Evolutionary conservation across 2,329 filamentous ascomycete genomes (phyloP).

Genomic region (Oidium heveae): DNA sequence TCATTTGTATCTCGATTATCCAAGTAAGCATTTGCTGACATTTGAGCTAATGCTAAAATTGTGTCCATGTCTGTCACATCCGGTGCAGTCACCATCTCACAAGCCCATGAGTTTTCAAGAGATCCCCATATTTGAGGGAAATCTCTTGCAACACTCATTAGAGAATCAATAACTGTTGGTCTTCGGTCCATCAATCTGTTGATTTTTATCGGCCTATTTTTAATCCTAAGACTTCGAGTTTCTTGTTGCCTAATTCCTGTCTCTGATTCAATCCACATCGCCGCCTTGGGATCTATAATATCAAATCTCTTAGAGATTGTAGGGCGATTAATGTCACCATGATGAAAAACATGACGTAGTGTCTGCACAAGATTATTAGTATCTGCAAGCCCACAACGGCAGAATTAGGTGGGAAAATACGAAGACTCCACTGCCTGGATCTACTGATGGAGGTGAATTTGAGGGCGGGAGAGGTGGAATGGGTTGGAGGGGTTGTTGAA

Average conservation of each 20-base stretch:
- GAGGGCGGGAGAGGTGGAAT: too few relatives aligned
- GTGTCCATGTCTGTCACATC: conserved; percentile 70
- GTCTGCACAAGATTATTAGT: conserved; percentile 25
- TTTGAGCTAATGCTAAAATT: conserved; percentile 59
- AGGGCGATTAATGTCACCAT: conserved; percentile 61
- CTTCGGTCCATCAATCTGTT: conserved; percentile 61
- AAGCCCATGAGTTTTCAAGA: conserved; percentile 49
- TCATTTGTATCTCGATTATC: conserved; percentile 43
- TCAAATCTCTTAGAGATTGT: conserved; percentile 54
- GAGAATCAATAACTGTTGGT: conserved; percentile 48
- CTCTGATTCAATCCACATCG: conserved; percentile 36
- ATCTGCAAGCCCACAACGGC: conserved; percentile 15
- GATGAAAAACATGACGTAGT: conserved; percentile 77
- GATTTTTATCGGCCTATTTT: conserved; percentile 42
- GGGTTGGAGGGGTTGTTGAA: too few relatives aligned
- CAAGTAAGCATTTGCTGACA: conserved; percentile 79
- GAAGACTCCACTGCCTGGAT: too few relatives aligned
- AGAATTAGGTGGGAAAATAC: too few relatives aligned
- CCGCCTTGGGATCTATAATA: conserved; percentile 25
- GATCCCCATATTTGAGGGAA: conserved; percentile 42
- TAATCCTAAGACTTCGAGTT: conserved; percentile 29
- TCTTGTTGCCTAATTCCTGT: conserved; percentile 27
- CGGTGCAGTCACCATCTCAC: conserved; percentile 54
- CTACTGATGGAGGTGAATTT: too few relatives aligned
- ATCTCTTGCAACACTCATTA: conserved; percentile 47